A percentile compares a stretch with the other conserved stretches of the same genome.
phyloP scores from a whole-genome alignment of 2,329 filamentous ascomycete species.

The Trichophyton rubrum region DNA sequence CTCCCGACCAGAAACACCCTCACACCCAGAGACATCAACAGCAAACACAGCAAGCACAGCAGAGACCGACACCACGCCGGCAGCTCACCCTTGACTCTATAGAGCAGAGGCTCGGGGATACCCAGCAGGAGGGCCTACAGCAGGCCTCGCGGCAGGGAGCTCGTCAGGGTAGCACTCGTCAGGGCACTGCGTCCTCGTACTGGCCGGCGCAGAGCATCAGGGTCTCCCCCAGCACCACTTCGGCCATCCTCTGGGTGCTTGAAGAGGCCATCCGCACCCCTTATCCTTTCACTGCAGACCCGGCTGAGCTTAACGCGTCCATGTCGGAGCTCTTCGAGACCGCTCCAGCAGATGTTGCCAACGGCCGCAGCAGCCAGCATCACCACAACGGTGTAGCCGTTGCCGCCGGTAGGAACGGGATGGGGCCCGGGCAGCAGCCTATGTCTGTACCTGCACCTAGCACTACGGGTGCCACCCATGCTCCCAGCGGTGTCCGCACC shows the following conservation, averaged over 20 bases:
- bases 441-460: neutral
- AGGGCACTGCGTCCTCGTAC: slow-evolving; percentile 33
- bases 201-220: slow-evolving; percentile 41
- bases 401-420: slow-evolving; percentile 17
- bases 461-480: slow-evolving; percentile 11
- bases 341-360: neutral
- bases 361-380: neutral
- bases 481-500: slow-evolving; percentile 55
- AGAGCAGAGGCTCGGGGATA: neutral
- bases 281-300: slow-evolving; percentile 68
- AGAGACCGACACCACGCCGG: neutral
- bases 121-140: neutral
- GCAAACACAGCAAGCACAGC: neutral
- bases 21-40: too few species aligned
- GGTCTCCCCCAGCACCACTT: slow-evolving; percentile 73
- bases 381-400: slow-evolving; percentile 40
- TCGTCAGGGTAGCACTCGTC: slow-evolving; percentile 6
- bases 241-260: slow-evolving; percentile 81
- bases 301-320: slow-evolving; percentile 73
- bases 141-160: slow-evolving; percentile 17
- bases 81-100: neutral
- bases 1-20: too few species aligned
- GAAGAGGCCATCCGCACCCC: slow-evolving; percentile 81
- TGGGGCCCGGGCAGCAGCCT: slow-evolving; percentile 31
- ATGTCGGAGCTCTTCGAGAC: slow-evolving; percentile 63